Evolutionary conservation across 345 rosid genomes (phyloP), one percentile per base, ranked within the genome.

Genomic region (Acer yangbiense): DNA sequence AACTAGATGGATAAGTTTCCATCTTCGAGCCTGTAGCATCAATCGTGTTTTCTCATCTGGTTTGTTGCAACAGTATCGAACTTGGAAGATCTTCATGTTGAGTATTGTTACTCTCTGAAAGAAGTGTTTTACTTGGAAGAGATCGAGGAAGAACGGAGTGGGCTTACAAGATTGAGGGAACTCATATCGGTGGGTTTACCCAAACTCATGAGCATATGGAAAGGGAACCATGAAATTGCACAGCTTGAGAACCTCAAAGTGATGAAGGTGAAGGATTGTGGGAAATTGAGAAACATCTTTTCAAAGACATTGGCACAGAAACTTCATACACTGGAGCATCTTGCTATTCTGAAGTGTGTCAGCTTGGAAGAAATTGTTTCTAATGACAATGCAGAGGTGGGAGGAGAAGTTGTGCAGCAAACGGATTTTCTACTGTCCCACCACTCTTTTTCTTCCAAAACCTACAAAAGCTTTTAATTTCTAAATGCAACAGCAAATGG

Each of bases 71-170:
- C 32, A 5, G 55, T 68, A 9, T 18, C 44, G 2, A 68, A 43
- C 6, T 0, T 50, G 21, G 73, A 69, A 9, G 73, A 25, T 60
- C 61, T 69, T 29, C 55, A 20, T 44, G 71, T 68, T 44, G 71
- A 68, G 35, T 68, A 68, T 9, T 68, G 71, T 68, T 68, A 68
- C 71, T 68, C 71, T 10, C 29, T 68, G 71, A 68, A 65, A 6
- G 71, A 68, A 44, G 55, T 50, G 18, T 69, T 50, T 69, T 69
- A 58, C 60, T 48, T 50, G n/a, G 73, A 69, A 27, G 73, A 68
- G 52, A 20, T 20, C 7, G 18, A 12, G 29, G 71, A 12, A 43
- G 55, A 44, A 43, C 57, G 9, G 23, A 27, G 16, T 8, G 55
- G 32, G 71, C 71, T 68, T 35, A 44, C 29, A 68, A 68, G 6